Percentiles rank a stretch among this genome's conserved stretches.
phyloP scores from a whole-genome alignment of 306 rosid species.

The Quercus dentata region DNA sequence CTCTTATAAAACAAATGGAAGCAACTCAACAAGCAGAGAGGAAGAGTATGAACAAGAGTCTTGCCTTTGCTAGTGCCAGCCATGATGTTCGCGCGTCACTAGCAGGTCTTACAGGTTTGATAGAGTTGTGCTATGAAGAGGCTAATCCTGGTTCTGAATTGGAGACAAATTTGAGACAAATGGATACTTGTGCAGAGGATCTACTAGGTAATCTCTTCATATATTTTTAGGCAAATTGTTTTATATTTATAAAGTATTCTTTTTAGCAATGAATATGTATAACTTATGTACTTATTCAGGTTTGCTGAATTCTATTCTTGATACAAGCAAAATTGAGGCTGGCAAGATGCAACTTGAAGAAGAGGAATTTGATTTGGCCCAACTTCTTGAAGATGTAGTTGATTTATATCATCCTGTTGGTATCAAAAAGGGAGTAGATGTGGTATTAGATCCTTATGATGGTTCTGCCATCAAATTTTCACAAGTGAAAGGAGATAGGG shows the following conservation, averaged over 20 bases:
- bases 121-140: conserved; percentile 43
- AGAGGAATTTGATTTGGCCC: conserved; percentile 61
- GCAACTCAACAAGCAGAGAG: conserved; percentile 76
- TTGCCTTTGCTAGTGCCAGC: conserved; percentile 63
- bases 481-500: conserved; percentile 66
- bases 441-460: conserved; percentile 65
- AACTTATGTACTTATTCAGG: conserved; percentile 26
- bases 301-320: conserved; percentile 71
- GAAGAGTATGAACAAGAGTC: conserved; percentile 66
- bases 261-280: background rate
- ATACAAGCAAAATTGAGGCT: conserved; percentile 81
- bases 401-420: conserved; percentile 64
- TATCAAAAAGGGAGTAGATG: conserved; percentile 60
- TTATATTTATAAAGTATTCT: background rate
- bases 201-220: conserved; percentile 46
- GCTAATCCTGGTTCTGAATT: conserved; percentile 33
- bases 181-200: conserved; percentile 59
- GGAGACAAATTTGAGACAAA: conserved; percentile 47
- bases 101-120: conserved; percentile 60
- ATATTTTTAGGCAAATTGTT: background rate
- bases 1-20: conserved; percentile 66
- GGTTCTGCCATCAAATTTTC: conserved; percentile 49
- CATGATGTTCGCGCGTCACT: conserved; percentile 76
- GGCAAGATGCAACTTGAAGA: conserved; percentile 81
- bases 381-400: conserved; percentile 65